A percentile compares a stretch with the other conserved stretches of the same genome.
Evolutionary conservation across 2,329 filamentous ascomycete species (phyloP).

Genomic region (Didymella arachidicola): DNA sequence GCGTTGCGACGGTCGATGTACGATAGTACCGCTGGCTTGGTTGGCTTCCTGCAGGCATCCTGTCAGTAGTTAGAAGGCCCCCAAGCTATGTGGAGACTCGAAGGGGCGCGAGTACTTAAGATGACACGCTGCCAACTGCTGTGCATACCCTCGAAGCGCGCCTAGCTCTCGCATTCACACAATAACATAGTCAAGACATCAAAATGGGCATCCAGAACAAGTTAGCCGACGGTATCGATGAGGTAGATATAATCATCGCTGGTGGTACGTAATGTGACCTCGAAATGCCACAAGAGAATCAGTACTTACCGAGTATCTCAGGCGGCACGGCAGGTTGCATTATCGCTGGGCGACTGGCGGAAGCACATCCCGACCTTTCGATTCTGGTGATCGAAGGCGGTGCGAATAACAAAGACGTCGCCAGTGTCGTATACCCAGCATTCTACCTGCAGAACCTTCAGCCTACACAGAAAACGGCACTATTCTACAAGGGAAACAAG

Average conservation of each 20-base stretch:
- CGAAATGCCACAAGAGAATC: neutral
- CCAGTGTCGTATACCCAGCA: conserved; percentile 61
- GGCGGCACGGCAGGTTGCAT: conserved; percentile 53
- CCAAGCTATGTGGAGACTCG: conserved; percentile 16
- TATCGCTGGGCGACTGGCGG: conserved; percentile 59
- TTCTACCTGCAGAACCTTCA: conserved; percentile 59
- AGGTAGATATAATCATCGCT: conserved; percentile 62
- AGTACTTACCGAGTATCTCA: conserved; percentile 7
- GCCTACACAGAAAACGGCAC: conserved; percentile 58
- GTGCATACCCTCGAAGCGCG: neutral
- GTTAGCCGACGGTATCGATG: conserved; percentile 50
- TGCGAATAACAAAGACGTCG: conserved; percentile 61
- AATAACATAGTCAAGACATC: neutral
- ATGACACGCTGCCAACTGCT: neutral
- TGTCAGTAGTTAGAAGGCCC: conserved; percentile 17
- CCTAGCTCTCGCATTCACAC: neutral
- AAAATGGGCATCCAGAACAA: conserved; percentile 45
- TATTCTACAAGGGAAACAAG: conserved; percentile 62
- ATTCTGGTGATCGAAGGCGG: conserved; percentile 64
- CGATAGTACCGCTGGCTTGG: conserved; percentile 10
- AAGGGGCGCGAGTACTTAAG: conserved; percentile 12
- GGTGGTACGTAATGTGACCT: conserved; percentile 51
- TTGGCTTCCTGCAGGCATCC: conserved; percentile 11
- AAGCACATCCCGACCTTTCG: conserved; percentile 58
- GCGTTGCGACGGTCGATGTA: neutral